These are phyloP conservation scores for Quercus bicolor DNA, from an alignment of 306 rosid genomes.

Conservation along the genomic window DNA sequence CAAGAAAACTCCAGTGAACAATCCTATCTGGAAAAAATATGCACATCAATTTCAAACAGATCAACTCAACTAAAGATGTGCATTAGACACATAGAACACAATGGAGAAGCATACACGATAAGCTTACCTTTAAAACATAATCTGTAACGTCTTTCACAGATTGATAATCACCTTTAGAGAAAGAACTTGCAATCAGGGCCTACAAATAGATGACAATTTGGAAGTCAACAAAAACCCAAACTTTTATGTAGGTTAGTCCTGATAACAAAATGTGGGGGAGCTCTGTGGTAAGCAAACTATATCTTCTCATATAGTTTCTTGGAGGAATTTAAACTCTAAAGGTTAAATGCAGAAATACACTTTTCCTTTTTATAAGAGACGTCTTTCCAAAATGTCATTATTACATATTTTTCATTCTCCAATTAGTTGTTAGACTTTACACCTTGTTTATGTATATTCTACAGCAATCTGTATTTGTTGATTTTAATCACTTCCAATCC, in stretches of 20 bases:
- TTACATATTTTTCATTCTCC: neutral
- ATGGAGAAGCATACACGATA: conserved; percentile 8
- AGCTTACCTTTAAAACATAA: conserved; percentile 53
- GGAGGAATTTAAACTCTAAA: neutral
- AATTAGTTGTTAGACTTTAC: neutral
- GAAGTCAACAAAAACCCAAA: conserved; percentile 10
- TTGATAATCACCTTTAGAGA: conserved; percentile 76
- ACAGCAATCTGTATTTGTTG: neutral
- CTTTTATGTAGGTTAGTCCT: neutral
- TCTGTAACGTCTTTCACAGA: conserved; percentile 64
- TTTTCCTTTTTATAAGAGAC: neutral
- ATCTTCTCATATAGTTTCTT: neutral
- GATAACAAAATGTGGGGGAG: neutral
- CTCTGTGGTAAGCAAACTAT: neutral
- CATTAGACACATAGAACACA: conserved; percentile 17
- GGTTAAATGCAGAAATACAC: neutral
- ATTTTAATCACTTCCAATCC: neutral
- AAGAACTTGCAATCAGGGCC: conserved; percentile 86
- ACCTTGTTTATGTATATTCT: neutral
- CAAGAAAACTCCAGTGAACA: conserved; percentile 64
- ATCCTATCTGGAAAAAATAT: conserved; percentile 63
- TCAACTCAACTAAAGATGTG: conserved; percentile 9
- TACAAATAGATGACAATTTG: conserved; percentile 28
- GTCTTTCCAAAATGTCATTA: neutral
- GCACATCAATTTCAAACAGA: conserved; percentile 17